phyloP scores from a whole-genome alignment of 208 protist genomes.

The Herpetomonas muscarum region DNA sequence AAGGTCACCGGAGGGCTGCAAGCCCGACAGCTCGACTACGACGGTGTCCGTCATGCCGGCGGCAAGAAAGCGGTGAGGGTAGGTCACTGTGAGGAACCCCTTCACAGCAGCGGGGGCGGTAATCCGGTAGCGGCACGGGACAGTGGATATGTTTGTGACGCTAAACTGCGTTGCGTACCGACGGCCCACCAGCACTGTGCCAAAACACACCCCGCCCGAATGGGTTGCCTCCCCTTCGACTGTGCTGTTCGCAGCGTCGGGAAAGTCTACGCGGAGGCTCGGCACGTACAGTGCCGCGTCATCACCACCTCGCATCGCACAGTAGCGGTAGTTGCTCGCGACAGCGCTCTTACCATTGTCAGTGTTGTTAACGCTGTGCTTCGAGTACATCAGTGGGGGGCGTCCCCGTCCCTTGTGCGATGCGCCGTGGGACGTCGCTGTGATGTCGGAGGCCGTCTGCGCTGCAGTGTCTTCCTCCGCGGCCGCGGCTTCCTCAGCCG shows the following conservation, averaged over 20 bases:
- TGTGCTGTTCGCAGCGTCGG: not conserved
- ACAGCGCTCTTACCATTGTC: too few relatives aligned
- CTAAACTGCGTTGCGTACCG: constrained; percentile 41
- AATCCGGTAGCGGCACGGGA: constrained; percentile 78
- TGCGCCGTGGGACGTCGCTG: too few relatives aligned
- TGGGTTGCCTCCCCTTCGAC: constrained; percentile 8
- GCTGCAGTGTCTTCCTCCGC: too few relatives aligned
- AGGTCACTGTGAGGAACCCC: constrained; percentile 32
- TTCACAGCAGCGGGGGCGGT: constrained; percentile 21
- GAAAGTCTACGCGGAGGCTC: not conserved
- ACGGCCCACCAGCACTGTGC: constrained; percentile 31
- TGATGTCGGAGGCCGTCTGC: too few relatives aligned
- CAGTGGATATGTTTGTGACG: constrained; percentile 71
- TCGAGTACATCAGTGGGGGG: too few relatives aligned
- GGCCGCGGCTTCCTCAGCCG: too few relatives aligned
- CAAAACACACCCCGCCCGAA: constrained; percentile 35
- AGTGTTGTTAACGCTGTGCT: too few relatives aligned
- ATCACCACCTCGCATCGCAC: too few relatives aligned
- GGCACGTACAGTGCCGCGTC: too few relatives aligned
- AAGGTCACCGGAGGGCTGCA: constrained; percentile 35
- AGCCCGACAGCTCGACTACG: constrained; percentile 42
- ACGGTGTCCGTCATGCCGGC: constrained; percentile 60
- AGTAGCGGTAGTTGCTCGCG: too few relatives aligned
- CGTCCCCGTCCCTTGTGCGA: too few relatives aligned
- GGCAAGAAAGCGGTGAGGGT: constrained; percentile 70